Evolutionary conservation across 2,329 filamentous ascomycete genomes (phyloP).

Genomic region (Aspergillus luchuensis): DNA sequence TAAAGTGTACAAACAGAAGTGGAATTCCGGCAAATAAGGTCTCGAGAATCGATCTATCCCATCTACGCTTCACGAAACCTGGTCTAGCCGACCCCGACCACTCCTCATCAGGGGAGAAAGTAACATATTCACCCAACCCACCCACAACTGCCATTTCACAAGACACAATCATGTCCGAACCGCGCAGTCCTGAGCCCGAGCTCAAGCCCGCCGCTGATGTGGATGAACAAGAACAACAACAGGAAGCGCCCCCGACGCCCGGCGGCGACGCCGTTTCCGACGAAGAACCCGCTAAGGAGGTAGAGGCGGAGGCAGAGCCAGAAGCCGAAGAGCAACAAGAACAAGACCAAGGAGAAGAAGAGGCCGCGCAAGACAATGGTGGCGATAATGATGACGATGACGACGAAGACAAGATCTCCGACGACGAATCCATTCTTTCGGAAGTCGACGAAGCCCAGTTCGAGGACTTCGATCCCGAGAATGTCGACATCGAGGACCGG

Average conservation of each 20-base stretch:
- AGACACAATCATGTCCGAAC: conserved; percentile 36
- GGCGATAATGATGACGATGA: conserved; percentile 27
- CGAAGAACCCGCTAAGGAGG: conserved; percentile 9
- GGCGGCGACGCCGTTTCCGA: conserved; percentile 26
- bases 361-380: conserved; percentile 26
- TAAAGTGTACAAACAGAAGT: too few relatives aligned
- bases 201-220: conserved; percentile 22
- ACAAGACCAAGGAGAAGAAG: background rate
- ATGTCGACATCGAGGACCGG: conserved; percentile 63
- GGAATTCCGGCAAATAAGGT: too few relatives aligned
- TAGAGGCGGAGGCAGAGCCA: conserved; percentile 3
- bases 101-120: background rate
- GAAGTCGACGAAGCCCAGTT: conserved; percentile 68
- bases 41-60: too few relatives aligned
- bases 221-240: conserved; percentile 19
- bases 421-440: conserved; percentile 64
- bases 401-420: conserved; percentile 47
- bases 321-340: background rate
- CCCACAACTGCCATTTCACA: background rate
- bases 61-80: too few relatives aligned
- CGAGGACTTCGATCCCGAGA: conserved; percentile 64
- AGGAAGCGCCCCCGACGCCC: conserved; percentile 27
- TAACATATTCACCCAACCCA: background rate
- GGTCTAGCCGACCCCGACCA: conserved; percentile 5
- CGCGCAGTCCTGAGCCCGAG: conserved; percentile 35